Base-by-base conservation (phyloP, 202 grass and related monocot species). In the Brachypodium distachyon region DNA sequence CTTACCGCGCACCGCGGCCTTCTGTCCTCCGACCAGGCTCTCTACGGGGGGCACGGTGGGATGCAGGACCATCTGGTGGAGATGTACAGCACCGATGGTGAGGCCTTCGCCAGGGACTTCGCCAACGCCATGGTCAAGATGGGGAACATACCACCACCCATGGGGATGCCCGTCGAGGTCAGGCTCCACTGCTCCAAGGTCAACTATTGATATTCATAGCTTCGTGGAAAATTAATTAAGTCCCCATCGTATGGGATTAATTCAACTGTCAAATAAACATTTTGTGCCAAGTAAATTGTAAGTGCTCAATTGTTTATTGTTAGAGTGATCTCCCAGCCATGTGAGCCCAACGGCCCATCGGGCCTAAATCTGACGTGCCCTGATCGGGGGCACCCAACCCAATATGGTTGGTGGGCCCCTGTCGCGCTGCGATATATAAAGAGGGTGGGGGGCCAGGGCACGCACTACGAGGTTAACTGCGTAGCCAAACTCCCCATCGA, bases 91-190 rank as follows among this genome's bases (percentile, higher is more conserved):
- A 0, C 25, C 0, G 40, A 67, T 4, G 8, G 14, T 29, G 40
- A 29, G 16, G 64, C 14, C 4, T 67, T 67, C 40, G 14, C 40
- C 0, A 67, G 25, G 25, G 64, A 67, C 64, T 67, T 67, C 0
- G 64, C 40, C 64, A 67, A 67, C 7, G 64, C 64, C 1, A 67
- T 67, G 64, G 64, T 67, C 7, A 67, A 67, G 64, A 67, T 67
- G 64, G 64, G 64, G 1, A 46, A 67, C 3, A 18, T 67, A 46
- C 13, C 64, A 18, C 25, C 40, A 1, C 64, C 64, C 0, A 29
- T 18, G 0, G 64, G 64, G 9, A 67, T 67, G 64, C 64, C 40
- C 0, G 26, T 9, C 1, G 64, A 67, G 40, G 64, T 67, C 40
- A 67, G 64, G 25, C 64, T 67, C 40, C 25, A 6, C 3, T 67